A percentile compares a stretch with the other conserved stretches of the same genome.
These are phyloP conservation scores for Phytophthora multivora DNA, from an alignment of 352 stramenopile genomes.

Conservation along the genomic window DNA sequence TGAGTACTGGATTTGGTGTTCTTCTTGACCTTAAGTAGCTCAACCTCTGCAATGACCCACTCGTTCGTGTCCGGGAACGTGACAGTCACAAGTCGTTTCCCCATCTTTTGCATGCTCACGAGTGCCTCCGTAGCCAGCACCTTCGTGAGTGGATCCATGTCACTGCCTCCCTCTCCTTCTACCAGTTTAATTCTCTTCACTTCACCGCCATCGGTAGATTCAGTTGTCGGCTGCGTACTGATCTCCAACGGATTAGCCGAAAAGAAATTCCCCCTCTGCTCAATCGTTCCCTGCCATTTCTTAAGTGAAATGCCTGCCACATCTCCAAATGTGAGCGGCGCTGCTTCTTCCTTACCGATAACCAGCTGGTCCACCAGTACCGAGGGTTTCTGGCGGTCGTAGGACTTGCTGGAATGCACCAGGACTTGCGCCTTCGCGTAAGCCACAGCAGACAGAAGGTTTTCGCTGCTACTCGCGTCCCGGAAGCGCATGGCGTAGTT, in stretches of 20 bases:
- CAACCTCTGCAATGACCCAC: conserved; percentile 70
- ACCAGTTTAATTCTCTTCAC: conserved; percentile 58
- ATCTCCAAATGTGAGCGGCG: conserved; percentile 46
- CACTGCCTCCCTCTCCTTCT: background rate
- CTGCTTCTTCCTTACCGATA: conserved; percentile 46
- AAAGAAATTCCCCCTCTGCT: conserved; percentile 44
- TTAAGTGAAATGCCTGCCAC: conserved; percentile 57
- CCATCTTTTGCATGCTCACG: conserved; percentile 67
- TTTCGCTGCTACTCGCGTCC: conserved; percentile 37
- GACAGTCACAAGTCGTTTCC: conserved; percentile 57
- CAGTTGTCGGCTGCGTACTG: conserved; percentile 17
- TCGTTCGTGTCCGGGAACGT: conserved; percentile 49
- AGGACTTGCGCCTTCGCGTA: conserved; percentile 62
- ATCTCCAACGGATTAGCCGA: conserved; percentile 64
- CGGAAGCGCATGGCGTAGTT: conserved; percentile 85
- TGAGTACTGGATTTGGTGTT: conserved; percentile 29
- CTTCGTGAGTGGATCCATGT: conserved; percentile 33
- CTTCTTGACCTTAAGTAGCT: conserved; percentile 84
- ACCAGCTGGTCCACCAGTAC: conserved; percentile 59
- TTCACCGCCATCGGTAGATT: conserved; percentile 36
- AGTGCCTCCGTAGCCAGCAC: conserved; percentile 56
- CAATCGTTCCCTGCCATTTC: conserved; percentile 48
- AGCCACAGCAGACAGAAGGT: conserved; percentile 58
- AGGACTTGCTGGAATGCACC: conserved; percentile 28
- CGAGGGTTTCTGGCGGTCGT: conserved; percentile 12